These are phyloP conservation scores for Heimioporus punctisporus DNA, from an alignment of 1,284 basidiomycete genomes.

Conservation along the genomic window DNA sequence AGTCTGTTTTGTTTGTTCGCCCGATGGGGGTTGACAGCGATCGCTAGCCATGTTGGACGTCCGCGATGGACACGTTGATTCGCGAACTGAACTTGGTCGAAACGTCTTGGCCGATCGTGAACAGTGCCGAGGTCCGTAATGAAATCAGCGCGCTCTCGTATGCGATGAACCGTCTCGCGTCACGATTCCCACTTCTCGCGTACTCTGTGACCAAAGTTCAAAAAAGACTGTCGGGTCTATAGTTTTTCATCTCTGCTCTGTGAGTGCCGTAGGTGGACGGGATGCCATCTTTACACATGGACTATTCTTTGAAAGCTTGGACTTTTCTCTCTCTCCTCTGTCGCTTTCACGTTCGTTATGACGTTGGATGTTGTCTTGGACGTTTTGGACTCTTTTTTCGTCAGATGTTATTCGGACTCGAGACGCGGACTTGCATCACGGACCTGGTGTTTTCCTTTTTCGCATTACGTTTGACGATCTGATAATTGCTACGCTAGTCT, in stretches of 20 bases:
- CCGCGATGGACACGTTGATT: slow-evolving; percentile 63
- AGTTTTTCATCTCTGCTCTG: slow-evolving; percentile 5
- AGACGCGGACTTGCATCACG: slow-evolving; percentile 25
- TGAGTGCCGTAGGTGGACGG: no score
- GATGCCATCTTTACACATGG: no score
- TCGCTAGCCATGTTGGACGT: slow-evolving; percentile 68
- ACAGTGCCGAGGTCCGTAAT: slow-evolving; percentile 55
- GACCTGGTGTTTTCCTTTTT: slow-evolving; percentile 8
- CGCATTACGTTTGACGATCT: slow-evolving; percentile 13
- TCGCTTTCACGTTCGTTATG: slow-evolving; percentile 19
- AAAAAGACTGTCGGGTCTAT: slow-evolving; percentile 44
- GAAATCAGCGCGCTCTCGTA: slow-evolving; percentile 63
- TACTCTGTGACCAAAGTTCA: slow-evolving; percentile 45
- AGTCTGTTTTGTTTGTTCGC: slow-evolving; percentile 27
- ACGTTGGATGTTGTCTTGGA: slow-evolving; percentile 21
- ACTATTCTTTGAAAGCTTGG: slow-evolving; percentile 1
- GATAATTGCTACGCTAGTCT: slow-evolving; percentile 31
- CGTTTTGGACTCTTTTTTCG: slow-evolving; percentile 10
- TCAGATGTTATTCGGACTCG: slow-evolving; percentile 23
- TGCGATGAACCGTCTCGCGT: slow-evolving; percentile 61
- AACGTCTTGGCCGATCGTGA: slow-evolving; percentile 58
- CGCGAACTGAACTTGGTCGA: slow-evolving; percentile 62
- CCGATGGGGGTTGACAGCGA: slow-evolving; percentile 5
- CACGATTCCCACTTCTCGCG: slow-evolving; percentile 63
- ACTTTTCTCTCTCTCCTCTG: slow-evolving; percentile 12